Base-by-base conservation (phyloP, 2,329 filamentous ascomycete species). In the Herpotrichia juniperi region DNA sequence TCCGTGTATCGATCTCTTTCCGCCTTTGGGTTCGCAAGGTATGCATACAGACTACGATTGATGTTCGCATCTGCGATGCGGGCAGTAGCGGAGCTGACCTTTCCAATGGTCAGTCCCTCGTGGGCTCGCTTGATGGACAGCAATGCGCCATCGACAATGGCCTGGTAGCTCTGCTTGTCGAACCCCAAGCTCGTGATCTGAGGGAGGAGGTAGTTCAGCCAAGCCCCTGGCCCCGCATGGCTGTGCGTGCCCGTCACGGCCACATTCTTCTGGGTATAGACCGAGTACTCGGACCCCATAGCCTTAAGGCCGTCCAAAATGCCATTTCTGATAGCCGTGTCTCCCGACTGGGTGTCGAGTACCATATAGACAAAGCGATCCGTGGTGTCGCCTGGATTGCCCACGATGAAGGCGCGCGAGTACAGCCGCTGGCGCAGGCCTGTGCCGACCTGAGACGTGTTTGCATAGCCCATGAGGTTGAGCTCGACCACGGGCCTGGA, bases 201-300 rank as follows among this genome's bases (percentile, higher is more conserved):
- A 7, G 93, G 93, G 5, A 97, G 80, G 9, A 97, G 82, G 69
- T 97, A 97, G 75, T 97, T 97, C 70, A 96, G 81, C 91, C 92
- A 97, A 5, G 89, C 93, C 2, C 90, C 93, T 0, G 93, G 93
- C 0, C 93, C 93, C 21, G 92, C 88, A 75, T 97, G 93, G 22
- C 90, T 94, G 73, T 97, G 93, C 0, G 93, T 97, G 48, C 93
- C 93, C 0, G 91, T 96, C 19, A 97, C 83, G 28, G 93, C 93
- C 30, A 97, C 77, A 67, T 96, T 97, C 62, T 89, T 83, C 64
- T 89, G 83, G 42, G 82, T 84, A 73, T 97, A 97, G 24, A 87
- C 76, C 1, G 83, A 79, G 70, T 93, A 96, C 2, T 88, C 87
- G 14, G 79, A 73, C 0, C 93, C 93, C 7, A 96, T 76, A 0